These are phyloP conservation scores for Rhizophora mangle DNA, from an alignment of 345 rosid species.

Conservation along the genomic window DNA sequence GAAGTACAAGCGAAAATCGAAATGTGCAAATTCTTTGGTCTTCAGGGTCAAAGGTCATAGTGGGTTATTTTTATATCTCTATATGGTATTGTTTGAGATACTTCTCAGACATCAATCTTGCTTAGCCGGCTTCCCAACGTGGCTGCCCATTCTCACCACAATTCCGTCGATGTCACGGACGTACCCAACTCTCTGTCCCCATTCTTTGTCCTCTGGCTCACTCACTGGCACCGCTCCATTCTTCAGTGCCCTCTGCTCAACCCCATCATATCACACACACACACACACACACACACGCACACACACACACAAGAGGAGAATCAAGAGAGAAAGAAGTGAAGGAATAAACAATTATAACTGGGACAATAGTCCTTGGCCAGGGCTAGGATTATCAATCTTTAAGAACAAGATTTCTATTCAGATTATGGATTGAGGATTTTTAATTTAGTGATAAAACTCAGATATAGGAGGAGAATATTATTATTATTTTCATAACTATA, in stretches of 20 bases:
- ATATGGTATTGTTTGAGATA: neutral
- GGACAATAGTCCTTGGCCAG: no score
- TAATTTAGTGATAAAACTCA: no score
- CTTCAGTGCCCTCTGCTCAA: conserved; percentile 70
- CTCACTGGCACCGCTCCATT: conserved; percentile 69
- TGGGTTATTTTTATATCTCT: neutral
- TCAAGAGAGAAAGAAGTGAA: neutral
- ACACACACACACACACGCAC: no score
- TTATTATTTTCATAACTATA: no score
- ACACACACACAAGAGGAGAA: no score
- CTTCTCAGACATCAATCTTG: conserved; percentile 19
- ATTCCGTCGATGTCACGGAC: conserved; percentile 75
- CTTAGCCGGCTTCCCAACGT: conserved; percentile 40
- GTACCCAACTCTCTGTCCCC: conserved; percentile 90
- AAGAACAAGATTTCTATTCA: no score
- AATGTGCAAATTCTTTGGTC: neutral
- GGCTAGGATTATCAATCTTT: no score
- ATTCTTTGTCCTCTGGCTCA: conserved; percentile 67
- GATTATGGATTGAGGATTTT: no score
- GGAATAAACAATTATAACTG: no score
- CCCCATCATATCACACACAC: neutral
- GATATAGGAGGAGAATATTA: no score
- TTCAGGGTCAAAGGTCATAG: neutral
- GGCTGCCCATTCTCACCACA: conserved; percentile 64
- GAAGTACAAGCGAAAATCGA: no score